These are phyloP conservation scores for Torrubiella hemipterigena DNA, from an alignment of 2,329 filamentous ascomycete genomes.

Conservation along the genomic window DNA sequence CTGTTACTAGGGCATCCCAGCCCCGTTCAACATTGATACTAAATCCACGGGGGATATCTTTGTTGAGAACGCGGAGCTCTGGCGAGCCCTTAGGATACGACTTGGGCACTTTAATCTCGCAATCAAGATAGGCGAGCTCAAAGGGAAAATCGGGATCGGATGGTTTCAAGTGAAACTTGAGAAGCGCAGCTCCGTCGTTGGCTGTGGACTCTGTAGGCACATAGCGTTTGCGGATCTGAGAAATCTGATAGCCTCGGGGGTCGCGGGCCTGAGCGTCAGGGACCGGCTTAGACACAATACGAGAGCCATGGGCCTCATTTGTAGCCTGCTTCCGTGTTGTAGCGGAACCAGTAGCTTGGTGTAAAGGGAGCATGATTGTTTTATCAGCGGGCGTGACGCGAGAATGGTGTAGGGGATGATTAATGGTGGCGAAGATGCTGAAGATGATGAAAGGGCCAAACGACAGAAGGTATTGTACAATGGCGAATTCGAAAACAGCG, in stretches of 20 bases:
- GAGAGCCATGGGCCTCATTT: slow-evolving; percentile 27
- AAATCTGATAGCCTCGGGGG: slow-evolving; percentile 62
- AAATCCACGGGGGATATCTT: slow-evolving; percentile 58
- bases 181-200: slow-evolving; percentile 36
- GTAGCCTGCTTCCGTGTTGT: slow-evolving; percentile 32
- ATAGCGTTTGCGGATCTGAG: slow-evolving; percentile 60
- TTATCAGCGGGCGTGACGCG: neutral
- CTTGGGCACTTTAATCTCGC: slow-evolving; percentile 51
- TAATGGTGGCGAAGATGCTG: neutral
- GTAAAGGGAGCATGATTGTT: slow-evolving; percentile 26
- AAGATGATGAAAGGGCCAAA: neutral
- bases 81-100: slow-evolving; percentile 49
- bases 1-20: slow-evolving; percentile 52
- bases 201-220: slow-evolving; percentile 31
- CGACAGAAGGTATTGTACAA: neutral
- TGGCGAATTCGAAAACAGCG: neutral
- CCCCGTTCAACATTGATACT: slow-evolving; percentile 66
- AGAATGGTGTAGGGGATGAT: slow-evolving; percentile 4
- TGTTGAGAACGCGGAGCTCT: slow-evolving; percentile 51
- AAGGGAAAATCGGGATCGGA: slow-evolving; percentile 80
- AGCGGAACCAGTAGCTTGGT: slow-evolving; percentile 15
- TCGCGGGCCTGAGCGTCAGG: slow-evolving; percentile 52
- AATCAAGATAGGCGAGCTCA: slow-evolving; percentile 57
- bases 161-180: slow-evolving; percentile 55
- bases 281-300: slow-evolving; percentile 52